Evolutionary conservation across 306 rosid genomes (phyloP), one percentile per base, ranked within the genome.

Genomic region (Cicer bijugum): DNA sequence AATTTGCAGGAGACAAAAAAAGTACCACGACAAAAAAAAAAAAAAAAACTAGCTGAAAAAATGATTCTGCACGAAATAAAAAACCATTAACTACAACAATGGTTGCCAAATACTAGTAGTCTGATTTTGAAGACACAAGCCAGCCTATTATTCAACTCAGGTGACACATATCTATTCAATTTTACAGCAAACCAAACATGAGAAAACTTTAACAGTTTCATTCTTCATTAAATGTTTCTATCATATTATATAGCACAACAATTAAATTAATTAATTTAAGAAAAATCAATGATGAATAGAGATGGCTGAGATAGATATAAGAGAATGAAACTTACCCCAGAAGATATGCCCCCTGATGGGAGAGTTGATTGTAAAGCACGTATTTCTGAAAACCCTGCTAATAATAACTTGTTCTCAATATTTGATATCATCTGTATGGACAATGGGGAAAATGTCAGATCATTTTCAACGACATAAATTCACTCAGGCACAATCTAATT

Each of bases 381-480:
- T 20, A 84, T 84, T 72, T 93, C 96, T 33, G 85, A 76, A 83
- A 91, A 93, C 53, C 97, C 98, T 4, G 88, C 86, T 84, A 93
- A 71, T 10, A 93, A 82, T 79, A 93, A 79, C 81, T 84, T 85
- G 85, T 75, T 83, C 85, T 82, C 83, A 64, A 92, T 59, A 76
- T 77, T 84, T 19, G 89, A 68, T 64, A 87, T 69, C 37, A 74
- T 4, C 98, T 93, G 84, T 80, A 85, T 70, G 64, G 50, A 51
- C 58, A 37, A 58, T 4, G 68, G 38, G 46, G 7, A n/a, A 6
- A 58, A 74, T 40, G 48, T 85, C 9, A 86, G 80, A 71, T 50
- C 77, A 45, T 74, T 61, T 8, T 23, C 28, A 14, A 75, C 60
- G 11, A 79, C 19, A 37, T 4, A 35, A 63, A 38, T 69, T 35